phyloP scores from a whole-genome alignment of 257 asterid genomes.

The Ilex aquifolium region DNA sequence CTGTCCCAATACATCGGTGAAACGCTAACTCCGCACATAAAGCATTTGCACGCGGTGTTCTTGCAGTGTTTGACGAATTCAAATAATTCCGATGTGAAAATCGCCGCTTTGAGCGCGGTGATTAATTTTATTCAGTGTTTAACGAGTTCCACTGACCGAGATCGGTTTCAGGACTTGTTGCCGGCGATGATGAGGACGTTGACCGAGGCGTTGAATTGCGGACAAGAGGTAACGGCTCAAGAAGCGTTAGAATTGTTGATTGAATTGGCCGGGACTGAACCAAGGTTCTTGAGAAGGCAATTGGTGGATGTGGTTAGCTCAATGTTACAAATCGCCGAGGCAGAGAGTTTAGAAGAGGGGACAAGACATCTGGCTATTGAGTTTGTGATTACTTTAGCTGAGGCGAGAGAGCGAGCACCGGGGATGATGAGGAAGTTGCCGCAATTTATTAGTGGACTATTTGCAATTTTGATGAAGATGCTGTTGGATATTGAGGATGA shows the following conservation, averaged over 20 bases:
- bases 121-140: conserved; percentile 87
- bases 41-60: conserved; percentile 80
- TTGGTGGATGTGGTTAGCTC: conserved; percentile 88
- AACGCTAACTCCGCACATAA: conserved; percentile 51
- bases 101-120: conserved; percentile 93
- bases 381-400: conserved; percentile 89
- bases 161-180: conserved; percentile 90
- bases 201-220: conserved; percentile 80
- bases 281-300: conserved; percentile 86
- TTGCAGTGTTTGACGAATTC: conserved; percentile 56
- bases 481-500: conserved; percentile 87
- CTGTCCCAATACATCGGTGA: conserved; percentile 81
- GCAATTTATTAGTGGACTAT: conserved; percentile 72
- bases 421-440: conserved; percentile 99
- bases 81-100: conserved; percentile 56
- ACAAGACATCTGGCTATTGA: conserved; percentile 91
- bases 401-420: conserved; percentile 96
- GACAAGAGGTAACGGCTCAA: conserved; percentile 94
- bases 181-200: conserved; percentile 95
- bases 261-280: conserved; percentile 92
- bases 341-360: conserved; percentile 85
- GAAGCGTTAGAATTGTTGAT: conserved; percentile 90
- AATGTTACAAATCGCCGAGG: conserved; percentile 94
- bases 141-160: conserved; percentile 63
- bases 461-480: conserved; percentile 79